Conservation (phyloP, 805 yeast genomes). For the Metschnikowia chrysomelidarum region DNA sequence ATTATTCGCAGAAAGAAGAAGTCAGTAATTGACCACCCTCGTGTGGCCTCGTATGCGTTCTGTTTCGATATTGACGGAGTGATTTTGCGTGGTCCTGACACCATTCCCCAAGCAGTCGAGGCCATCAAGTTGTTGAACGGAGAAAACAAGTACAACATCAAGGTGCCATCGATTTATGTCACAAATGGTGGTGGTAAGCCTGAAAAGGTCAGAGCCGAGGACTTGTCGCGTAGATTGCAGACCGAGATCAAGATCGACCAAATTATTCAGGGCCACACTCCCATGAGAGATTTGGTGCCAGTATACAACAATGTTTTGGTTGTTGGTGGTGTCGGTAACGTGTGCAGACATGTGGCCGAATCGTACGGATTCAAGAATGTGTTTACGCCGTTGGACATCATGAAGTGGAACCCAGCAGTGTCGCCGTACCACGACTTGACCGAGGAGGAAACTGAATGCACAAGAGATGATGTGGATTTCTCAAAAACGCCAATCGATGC, state of each 20-base stretch:
- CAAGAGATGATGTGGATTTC: constrained; percentile 57
- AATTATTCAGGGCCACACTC: constrained; percentile 91
- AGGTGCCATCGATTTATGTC: constrained; percentile 73
- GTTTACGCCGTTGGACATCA: constrained; percentile 75
- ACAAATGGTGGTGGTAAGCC: constrained; percentile 94
- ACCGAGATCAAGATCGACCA: constrained; percentile 68
- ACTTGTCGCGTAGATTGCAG: constrained; percentile 60
- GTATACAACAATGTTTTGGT: constrained; percentile 73
- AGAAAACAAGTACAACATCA: constrained; percentile 69
- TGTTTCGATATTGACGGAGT: constrained; percentile 95
- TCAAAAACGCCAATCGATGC: constrained; percentile 70
- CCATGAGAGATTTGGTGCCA: constrained; percentile 78
- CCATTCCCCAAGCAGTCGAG: constrained; percentile 75
- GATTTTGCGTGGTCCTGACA: constrained; percentile 77
- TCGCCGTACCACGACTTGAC: constrained; percentile 79
- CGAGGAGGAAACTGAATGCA: constrained; percentile 61
- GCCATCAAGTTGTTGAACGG: constrained; percentile 76
- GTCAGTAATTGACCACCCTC: constrained; percentile 58
- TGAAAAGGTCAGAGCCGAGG: constrained; percentile 70
- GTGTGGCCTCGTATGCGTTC: constrained; percentile 82
- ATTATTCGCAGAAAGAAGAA: constrained; percentile 48
- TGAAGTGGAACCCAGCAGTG: constrained; percentile 85
- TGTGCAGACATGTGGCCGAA: constrained; percentile 78
- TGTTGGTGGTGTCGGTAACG: constrained; percentile 86
- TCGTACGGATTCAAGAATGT: constrained; percentile 83